These are phyloP conservation scores for Tilletia indica DNA, from an alignment of 1,284 basidiomycete species.

Conservation along the genomic window DNA sequence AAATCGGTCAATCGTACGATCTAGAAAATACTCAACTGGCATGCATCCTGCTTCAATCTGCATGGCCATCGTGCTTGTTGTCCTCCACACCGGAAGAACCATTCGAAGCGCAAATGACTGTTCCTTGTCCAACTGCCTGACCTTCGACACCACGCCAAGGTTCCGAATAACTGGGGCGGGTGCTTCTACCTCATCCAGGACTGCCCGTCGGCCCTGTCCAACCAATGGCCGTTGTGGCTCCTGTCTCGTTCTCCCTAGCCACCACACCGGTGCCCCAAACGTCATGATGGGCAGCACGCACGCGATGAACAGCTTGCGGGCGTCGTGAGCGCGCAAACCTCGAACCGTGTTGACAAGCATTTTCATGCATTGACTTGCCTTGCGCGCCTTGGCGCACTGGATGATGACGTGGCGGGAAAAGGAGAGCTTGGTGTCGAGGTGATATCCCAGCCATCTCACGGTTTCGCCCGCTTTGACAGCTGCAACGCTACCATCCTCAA, in stretches of 20 bases:
- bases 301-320: conserved; percentile 51
- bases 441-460: conserved; percentile 54
- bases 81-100: not conserved
- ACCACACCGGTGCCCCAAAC: conserved; percentile 56
- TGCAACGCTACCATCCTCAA: no score
- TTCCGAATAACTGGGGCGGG: not conserved
- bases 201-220: not conserved
- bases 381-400: conserved; percentile 38
- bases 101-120: not conserved
- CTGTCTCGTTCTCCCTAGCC: conserved; percentile 31
- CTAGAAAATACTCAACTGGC: not conserved
- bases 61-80: not conserved
- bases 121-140: not conserved
- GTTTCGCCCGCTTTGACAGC: no score
- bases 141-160: not conserved
- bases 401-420: conserved; percentile 49
- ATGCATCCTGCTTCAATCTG: not conserved
- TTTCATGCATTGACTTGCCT: conserved; percentile 42
- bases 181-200: no score
- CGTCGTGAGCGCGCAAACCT: conserved; percentile 50
- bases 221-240: no score
- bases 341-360: conserved; percentile 58
- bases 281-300: conserved; percentile 55
- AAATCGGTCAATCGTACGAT: not conserved
- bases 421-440: conserved; percentile 42